Percentiles rank a stretch among this genome's conserved stretches.
These are phyloP conservation scores for Oryza nivara DNA, from an alignment of 176 grass and related monocot species.

Conservation along the genomic window DNA sequence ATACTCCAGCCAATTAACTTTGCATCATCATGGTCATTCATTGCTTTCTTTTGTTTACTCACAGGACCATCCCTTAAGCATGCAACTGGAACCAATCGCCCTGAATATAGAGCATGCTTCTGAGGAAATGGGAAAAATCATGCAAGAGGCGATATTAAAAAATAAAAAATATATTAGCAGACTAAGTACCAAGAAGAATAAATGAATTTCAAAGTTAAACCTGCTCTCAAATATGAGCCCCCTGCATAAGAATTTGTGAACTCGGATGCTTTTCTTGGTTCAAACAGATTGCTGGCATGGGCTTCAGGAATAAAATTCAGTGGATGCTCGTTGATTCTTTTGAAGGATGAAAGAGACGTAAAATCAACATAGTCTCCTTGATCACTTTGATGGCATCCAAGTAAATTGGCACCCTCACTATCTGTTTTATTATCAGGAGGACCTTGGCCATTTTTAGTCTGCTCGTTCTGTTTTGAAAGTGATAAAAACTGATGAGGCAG, in stretches of 20 bases:
- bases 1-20: slow-evolving; percentile 42
- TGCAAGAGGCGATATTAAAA: slow-evolving; percentile 21
- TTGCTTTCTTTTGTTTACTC: slow-evolving; percentile 61
- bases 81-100: slow-evolving; percentile 53
- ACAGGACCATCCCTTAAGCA: slow-evolving; percentile 63
- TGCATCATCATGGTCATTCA: slow-evolving; percentile 48
- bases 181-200: slow-evolving; percentile 45
- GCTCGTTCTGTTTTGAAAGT: slow-evolving; percentile 28
- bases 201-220: slow-evolving; percentile 60
- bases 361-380: slow-evolving; percentile 66
- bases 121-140: slow-evolving; percentile 33
- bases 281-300: slow-evolving; percentile 23
- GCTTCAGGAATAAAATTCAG: slow-evolving; percentile 44
- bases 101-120: slow-evolving; percentile 52
- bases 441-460: slow-evolving; percentile 19
- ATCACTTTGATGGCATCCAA: slow-evolving; percentile 23
- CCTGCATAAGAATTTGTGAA: slow-evolving; percentile 43
- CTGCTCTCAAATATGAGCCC: slow-evolving; percentile 59
- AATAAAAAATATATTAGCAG: slow-evolving; percentile 32
- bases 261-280: slow-evolving; percentile 42
- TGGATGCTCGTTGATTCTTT: slow-evolving; percentile 39
- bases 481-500: slow-evolving; percentile 44
- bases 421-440: slow-evolving; percentile 18
- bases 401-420: not conserved
- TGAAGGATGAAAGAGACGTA: slow-evolving; percentile 63